Evolutionary conservation across 805 yeast genomes (phyloP), one percentile per base, ranked within the genome.

Genomic region (Candida xyloterini): DNA sequence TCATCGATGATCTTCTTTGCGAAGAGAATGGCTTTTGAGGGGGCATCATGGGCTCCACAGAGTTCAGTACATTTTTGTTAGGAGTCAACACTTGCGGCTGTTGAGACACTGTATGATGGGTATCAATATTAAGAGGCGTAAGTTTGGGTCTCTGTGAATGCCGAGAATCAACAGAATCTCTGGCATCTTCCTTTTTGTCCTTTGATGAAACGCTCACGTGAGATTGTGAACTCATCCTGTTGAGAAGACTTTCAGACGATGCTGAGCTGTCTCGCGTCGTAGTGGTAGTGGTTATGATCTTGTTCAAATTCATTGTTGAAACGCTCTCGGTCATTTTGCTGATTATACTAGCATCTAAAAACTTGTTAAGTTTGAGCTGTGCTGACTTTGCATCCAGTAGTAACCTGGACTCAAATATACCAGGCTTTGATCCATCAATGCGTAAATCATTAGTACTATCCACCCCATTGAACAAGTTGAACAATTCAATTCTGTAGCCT

Each of bases 381-480:
- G 80, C 74, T 16, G 65, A 63, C 45, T 72, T 77, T 2, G 70
- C 62, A 46, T 76, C 81, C 36, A 77, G 60, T 21, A 78, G 57
- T 50, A 77, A 53, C 23, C 82, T 72, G 15, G 75, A 67, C 57
- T 78, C 84, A 58, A 78, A 75, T 40, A 78, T 74, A 1, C 83
- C 82, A 0, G 84, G 83, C 38, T 73, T 57, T 3, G 81, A 75
- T 30, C 79, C 82, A 53, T 78, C 83, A 27, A 78, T 72, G 48
- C 73, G 73, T 43, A 78, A 52, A 7, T 53, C 52, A 46, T 75
- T 75, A 16, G 65, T 63, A 43, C 70, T 70, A 41, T 65, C 68
- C 27, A 74, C 71, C 7, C 81, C 81, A 51, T 76, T 76, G 48
- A 74, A 65, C 35, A 78, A 56, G 55, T 78, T 77, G 59, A 78